A percentile compares a stretch with the other conserved stretches of the same genome.
phyloP scores from a whole-genome alignment of 2,329 filamentous ascomycete species.

The Ophiostoma pallidulum region DNA sequence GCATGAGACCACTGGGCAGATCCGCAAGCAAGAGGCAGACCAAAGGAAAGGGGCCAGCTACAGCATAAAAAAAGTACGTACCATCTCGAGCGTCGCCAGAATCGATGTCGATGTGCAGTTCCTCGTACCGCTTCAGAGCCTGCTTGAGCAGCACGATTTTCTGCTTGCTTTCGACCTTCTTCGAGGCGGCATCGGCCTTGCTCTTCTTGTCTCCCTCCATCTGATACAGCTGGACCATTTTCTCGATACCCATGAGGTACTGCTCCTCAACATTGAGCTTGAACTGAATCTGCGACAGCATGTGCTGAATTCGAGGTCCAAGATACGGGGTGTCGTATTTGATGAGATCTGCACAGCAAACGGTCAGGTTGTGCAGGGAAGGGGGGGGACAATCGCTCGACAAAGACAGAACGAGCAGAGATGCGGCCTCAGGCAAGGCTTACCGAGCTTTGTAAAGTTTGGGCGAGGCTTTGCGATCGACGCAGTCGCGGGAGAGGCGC shows the following conservation, averaged over 20 bases:
- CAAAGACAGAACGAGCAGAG: background rate
- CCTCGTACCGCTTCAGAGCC: slow-evolving; percentile 92
- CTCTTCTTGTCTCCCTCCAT: slow-evolving; percentile 97
- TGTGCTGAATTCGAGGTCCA: slow-evolving; percentile 94
- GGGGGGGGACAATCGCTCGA: background rate
- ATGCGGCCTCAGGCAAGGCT: slow-evolving; percentile 25
- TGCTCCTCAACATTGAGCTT: slow-evolving; percentile 98
- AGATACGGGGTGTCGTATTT: slow-evolving; percentile 97
- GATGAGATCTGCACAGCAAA: slow-evolving; percentile 84
- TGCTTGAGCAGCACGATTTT: slow-evolving; percentile 95
- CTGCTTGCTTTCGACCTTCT: slow-evolving; percentile 89
- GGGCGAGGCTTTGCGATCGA: slow-evolving; percentile 62
- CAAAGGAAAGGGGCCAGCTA: background rate
- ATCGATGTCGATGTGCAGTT: slow-evolving; percentile 91
- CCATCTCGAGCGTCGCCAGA: slow-evolving; percentile 68
- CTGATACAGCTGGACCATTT: slow-evolving; percentile 96
- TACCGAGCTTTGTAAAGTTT: slow-evolving; percentile 95
- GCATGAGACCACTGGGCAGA: background rate
- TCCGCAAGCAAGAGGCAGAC: background rate
- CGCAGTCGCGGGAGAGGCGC: slow-evolving; percentile 3
- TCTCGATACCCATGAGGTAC: slow-evolving; percentile 97
- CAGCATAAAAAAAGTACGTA: slow-evolving; percentile 35
- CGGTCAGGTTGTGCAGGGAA: no score
- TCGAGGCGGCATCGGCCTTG: slow-evolving; percentile 80
- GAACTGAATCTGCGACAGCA: slow-evolving; percentile 97